These are phyloP conservation scores for Diaporthe amygdali DNA, from an alignment of 2,329 filamentous ascomycete genomes.

Conservation along the genomic window DNA sequence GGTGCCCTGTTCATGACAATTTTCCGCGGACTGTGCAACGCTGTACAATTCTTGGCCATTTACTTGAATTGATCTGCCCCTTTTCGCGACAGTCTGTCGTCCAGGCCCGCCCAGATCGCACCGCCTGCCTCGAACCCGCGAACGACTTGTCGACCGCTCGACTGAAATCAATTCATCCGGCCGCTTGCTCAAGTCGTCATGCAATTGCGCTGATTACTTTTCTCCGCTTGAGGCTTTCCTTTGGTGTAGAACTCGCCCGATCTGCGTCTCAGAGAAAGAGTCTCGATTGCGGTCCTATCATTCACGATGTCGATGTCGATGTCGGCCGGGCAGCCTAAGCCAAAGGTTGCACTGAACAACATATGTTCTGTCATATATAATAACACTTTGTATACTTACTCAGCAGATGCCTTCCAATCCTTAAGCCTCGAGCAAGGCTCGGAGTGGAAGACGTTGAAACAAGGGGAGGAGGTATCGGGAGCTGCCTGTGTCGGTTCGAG, in stretches of 20 bases:
- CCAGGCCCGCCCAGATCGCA: not conserved
- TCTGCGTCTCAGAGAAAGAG: not conserved
- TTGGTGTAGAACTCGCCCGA: slow-evolving; percentile 4
- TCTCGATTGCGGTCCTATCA: not conserved
- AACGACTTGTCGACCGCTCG: not conserved
- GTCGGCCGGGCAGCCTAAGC: slow-evolving; percentile 55
- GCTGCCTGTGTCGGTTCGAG: slow-evolving; percentile 73
- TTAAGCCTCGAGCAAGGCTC: slow-evolving; percentile 71
- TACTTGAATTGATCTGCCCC: not conserved
- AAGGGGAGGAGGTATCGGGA: slow-evolving; percentile 74
- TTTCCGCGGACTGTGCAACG: not conserved
- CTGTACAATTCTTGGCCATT: slow-evolving; percentile 14
- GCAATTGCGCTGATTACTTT: slow-evolving; percentile 23
- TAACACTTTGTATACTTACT: slow-evolving; percentile 85
- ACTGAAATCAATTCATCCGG: not conserved
- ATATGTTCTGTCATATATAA: slow-evolving; percentile 83
- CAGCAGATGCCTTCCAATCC: slow-evolving; percentile 75
- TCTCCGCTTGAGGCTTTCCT: slow-evolving; percentile 20
- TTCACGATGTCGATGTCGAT: slow-evolving; percentile 59
- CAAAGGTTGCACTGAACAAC: slow-evolving; percentile 71
- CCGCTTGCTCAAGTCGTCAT: slow-evolving; percentile 17
- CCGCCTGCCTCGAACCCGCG: not conserved
- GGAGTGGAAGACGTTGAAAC: slow-evolving; percentile 70
- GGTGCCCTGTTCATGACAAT: not conserved
- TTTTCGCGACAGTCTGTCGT: not conserved